Percentiles rank a stretch among this genome's conserved stretches.
phyloP scores from a whole-genome alignment of 1,284 basidiomycete species.

The Schizophyllum amplum region DNA sequence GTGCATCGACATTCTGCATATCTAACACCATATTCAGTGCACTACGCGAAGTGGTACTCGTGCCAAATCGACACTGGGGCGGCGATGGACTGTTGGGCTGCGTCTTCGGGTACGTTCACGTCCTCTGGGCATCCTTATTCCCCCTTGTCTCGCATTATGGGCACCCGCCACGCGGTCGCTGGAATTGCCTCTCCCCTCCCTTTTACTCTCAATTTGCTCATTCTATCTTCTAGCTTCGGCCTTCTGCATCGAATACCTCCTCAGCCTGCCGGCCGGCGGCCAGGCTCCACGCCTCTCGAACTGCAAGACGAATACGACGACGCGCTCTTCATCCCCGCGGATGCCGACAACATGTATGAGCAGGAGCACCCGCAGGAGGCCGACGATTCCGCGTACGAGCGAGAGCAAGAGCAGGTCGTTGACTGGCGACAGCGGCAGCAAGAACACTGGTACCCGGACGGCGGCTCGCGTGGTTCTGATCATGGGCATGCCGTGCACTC shows the following conservation, averaged over 20 bases:
- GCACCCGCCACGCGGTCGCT: background rate
- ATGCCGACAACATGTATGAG: constrained; percentile 18
- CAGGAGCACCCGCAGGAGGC: constrained; percentile 9
- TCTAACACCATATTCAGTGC: constrained; percentile 49
- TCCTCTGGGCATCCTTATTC: background rate
- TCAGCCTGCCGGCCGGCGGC: constrained; percentile 43
- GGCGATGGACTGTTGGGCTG: constrained; percentile 91
- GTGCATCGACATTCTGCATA: constrained; percentile 2
- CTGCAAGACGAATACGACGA: constrained; percentile 48
- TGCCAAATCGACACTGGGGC: constrained; percentile 94
- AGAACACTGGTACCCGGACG: constrained; percentile 30
- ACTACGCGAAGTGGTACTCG: constrained; percentile 83
- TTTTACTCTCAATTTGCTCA: constrained; percentile 6
- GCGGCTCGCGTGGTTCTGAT: too few relatives aligned
- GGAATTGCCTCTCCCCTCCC: constrained; percentile 4
- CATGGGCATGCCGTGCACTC: too few relatives aligned
- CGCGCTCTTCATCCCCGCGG: constrained; percentile 67
- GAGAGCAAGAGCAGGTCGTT: constrained; percentile 20
- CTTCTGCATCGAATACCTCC: constrained; percentile 87
- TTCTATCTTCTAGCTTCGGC: constrained; percentile 48
- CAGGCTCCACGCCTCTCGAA: constrained; percentile 46
- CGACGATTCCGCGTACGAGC: constrained; percentile 23
- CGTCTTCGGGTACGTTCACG: constrained; percentile 75
- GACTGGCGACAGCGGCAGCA: constrained; percentile 33
- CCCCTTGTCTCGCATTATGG: background rate